Evolutionary conservation across 1,284 basidiomycete genomes (phyloP).

Genomic region (Malassezia slooffiae): DNA sequence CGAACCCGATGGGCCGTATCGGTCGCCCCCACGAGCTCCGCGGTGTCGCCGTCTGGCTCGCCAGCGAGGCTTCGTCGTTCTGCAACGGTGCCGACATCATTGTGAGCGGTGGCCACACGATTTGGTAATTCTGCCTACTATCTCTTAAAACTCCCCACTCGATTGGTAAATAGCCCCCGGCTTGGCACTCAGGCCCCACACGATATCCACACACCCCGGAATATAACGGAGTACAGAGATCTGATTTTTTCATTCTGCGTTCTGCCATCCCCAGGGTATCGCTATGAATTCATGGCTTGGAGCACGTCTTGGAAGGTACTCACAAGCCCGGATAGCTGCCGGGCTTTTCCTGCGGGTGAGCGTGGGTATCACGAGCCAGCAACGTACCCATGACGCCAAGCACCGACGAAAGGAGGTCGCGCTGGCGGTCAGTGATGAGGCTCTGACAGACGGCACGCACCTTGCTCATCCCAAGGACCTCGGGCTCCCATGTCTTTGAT

Average conservation of each 20-base stretch:
- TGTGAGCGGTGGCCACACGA: constrained; percentile 45
- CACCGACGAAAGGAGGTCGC: constrained; percentile 14
- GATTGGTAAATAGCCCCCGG: not conserved
- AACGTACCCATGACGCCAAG: constrained; percentile 4
- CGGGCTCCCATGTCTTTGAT: constrained; percentile 13
- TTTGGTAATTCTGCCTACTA: constrained; percentile 33
- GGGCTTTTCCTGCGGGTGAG: not conserved
- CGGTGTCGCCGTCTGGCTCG: constrained; percentile 68
- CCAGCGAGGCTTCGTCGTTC: constrained; percentile 50
- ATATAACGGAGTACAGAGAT: not conserved
- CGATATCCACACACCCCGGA: not conserved
- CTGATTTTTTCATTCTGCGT: not conserved
- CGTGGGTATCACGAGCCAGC: no score
- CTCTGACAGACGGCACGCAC: no score
- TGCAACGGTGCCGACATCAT: constrained; percentile 44
- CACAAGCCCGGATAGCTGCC: constrained; percentile 6
- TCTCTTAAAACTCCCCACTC: constrained; percentile 29
- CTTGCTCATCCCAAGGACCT: constrained; percentile 17
- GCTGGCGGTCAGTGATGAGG: no score
- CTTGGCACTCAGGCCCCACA: no score
- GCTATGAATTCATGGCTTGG: not conserved
- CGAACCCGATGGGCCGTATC: constrained; percentile 65
- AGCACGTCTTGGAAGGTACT: constrained; percentile 11
- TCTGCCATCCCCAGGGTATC: not conserved
- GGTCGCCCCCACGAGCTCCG: constrained; percentile 66